A percentile compares a stretch with the other conserved stretches of the same genome.
Evolutionary conservation across 2,329 filamentous ascomycete species (phyloP).

Genomic region (Penicillium sp.): DNA sequence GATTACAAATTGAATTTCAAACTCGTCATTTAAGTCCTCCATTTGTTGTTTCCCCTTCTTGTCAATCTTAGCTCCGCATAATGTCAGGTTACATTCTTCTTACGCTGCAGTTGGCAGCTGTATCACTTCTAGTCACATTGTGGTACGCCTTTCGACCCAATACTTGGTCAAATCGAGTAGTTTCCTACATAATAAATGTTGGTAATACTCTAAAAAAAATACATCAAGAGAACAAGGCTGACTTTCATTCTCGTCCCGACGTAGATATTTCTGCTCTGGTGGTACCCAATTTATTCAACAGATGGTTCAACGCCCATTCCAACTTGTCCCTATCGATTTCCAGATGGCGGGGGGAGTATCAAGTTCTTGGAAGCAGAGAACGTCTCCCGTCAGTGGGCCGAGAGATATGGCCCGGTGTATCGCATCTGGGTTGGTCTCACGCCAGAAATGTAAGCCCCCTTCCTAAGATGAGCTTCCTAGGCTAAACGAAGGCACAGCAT

Average conservation of each 20-base stretch:
- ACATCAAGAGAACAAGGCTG: not conserved
- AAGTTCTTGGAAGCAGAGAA: constrained; percentile 42
- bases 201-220: not conserved
- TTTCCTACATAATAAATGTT: not conserved
- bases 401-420: constrained; percentile 38
- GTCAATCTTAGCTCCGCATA: not conserved
- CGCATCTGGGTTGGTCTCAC: constrained; percentile 40
- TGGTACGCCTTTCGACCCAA: not conserved
- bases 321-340: constrained; percentile 21
- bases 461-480: not conserved
- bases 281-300: not conserved
- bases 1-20: not conserved
- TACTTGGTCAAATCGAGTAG: not conserved
- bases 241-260: not conserved
- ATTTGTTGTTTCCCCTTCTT: not conserved
- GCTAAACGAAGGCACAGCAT: constrained; percentile 28
- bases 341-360: constrained; percentile 42
- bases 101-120: not conserved
- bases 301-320: constrained; percentile 1
- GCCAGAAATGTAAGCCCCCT: constrained; percentile 39
- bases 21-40: not conserved
- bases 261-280: not conserved
- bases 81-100: not conserved
- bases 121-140: not conserved
- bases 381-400: constrained; percentile 35